Percentiles rank a stretch among this genome's conserved stretches.
Evolutionary conservation across 441 rosid species (phyloP).

Genomic region (Erodium trifolium): DNA sequence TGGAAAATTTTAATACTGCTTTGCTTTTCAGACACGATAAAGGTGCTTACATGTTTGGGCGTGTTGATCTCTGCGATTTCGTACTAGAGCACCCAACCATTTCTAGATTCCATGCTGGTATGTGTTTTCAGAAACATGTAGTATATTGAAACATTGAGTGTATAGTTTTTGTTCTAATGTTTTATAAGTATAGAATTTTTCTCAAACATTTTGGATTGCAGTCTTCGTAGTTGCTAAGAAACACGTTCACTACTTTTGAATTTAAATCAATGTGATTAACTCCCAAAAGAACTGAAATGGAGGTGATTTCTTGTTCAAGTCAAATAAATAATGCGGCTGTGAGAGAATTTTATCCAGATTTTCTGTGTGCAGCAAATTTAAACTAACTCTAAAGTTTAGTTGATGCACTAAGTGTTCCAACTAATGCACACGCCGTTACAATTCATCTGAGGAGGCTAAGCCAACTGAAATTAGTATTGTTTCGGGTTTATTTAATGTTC

Average conservation of each 20-base stretch:
- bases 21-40: conserved; percentile 44
- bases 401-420: not conserved
- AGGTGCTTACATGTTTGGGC: conserved; percentile 97
- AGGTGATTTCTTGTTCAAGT: not conserved
- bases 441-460: not conserved
- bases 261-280: not conserved
- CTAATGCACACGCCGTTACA: too few species aligned
- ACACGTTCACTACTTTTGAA: not conserved
- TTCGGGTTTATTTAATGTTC: not conserved
- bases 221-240: too few species aligned
- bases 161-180: too few species aligned
- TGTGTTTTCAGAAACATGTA: not conserved
- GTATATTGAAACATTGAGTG: too few species aligned
- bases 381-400: not conserved
- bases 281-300: not conserved
- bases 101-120: conserved; percentile 96
- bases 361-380: not conserved
- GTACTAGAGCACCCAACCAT: conserved; percentile 83
- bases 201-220: too few species aligned
- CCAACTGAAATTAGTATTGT: not conserved
- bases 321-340: not conserved
- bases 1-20: conserved; percentile 1
- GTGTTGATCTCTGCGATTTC: conserved; percentile 79
- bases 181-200: too few species aligned
- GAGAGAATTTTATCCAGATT: not conserved